These are phyloP conservation scores for Citropsis articulata DNA, from an alignment of 345 rosid genomes.

Conservation along the genomic window DNA sequence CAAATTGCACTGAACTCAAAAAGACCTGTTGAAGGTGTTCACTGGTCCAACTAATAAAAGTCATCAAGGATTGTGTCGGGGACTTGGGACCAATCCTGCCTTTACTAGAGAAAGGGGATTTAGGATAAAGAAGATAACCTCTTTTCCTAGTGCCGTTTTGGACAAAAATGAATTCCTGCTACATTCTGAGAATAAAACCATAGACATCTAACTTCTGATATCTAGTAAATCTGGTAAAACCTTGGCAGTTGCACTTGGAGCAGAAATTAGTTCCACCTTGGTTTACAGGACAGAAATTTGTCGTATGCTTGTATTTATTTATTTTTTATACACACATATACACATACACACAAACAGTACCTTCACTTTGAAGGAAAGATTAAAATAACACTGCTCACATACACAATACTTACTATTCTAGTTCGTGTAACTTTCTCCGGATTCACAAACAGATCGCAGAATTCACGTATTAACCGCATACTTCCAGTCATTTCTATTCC, in stretches of 20 bases:
- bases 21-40: background rate
- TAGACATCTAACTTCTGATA: background rate
- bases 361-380: background rate
- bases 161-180: background rate
- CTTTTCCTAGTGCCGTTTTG: background rate
- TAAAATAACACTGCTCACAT: background rate
- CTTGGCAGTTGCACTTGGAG: background rate
- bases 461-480: slow-evolving; percentile 80
- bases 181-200: background rate
- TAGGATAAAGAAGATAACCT: background rate
- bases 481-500: slow-evolving; percentile 91
- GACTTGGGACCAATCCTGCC: background rate
- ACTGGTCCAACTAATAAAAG: background rate
- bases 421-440: slow-evolving; percentile 65
- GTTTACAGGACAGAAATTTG: too few relatives aligned
- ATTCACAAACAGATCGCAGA: slow-evolving; percentile 61
- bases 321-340: too few relatives aligned
- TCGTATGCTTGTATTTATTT: too few relatives aligned
- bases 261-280: too few relatives aligned
- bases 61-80: background rate
- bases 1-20: background rate
- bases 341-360: too few relatives aligned
- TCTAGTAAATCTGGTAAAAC: background rate
- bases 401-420: slow-evolving; percentile 54
- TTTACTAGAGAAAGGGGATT: background rate